Evolutionary conservation across 169 alveolate genomes (phyloP), one percentile per base, ranked within the genome.

Genomic region (Cytauxzoon felis): DNA sequence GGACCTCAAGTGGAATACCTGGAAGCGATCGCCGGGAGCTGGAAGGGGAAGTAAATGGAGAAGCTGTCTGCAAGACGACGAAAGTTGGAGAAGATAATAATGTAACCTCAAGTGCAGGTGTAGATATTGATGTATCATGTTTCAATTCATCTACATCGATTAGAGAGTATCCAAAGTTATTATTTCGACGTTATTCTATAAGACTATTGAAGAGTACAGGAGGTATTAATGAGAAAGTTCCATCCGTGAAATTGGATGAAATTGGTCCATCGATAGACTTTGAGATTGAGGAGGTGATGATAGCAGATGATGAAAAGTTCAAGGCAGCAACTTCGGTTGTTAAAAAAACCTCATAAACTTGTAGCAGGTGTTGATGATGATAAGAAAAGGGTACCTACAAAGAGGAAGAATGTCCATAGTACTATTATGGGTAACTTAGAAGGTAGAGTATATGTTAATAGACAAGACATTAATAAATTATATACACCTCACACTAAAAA

Each of bases 261-360:
- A 63, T 75, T 7, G 85, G 85, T 3, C 85, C 85, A 1, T 43
- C n/a, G 2, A 36, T 75, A 8, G 85, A 75, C 56, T 34, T 75
- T 8, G 65, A 52, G 34, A 19, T 75, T 19, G 40, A 50, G 47
- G 85, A 65, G 8, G 68, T 54, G 16, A 21, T 62, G 49, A 59
- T 48, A 34, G 47, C 85, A 33, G 80, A 75, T 26, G 59, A 62
- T 0, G 80, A 52, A 0, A 18, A 41, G 4, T 54, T 63, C 48
- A 75, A 75, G 45, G 43, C 34, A 26, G 80, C 85, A 26, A 75
- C 72, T 2, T 60, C 50, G 26, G 2, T 29, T 21, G 61, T 34
- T n/a, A 3, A 23, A 56, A 32, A 64, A 59, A 26, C 78, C 79
- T 13, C 61, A 54, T 40, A 75, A 72, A 50, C 48, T 75, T 24